Percentiles rank a stretch among this genome's conserved stretches.
Conservation (phyloP, 2,329 filamentous ascomycete genomes). For the Dothideomycetidae sp. region DNA sequence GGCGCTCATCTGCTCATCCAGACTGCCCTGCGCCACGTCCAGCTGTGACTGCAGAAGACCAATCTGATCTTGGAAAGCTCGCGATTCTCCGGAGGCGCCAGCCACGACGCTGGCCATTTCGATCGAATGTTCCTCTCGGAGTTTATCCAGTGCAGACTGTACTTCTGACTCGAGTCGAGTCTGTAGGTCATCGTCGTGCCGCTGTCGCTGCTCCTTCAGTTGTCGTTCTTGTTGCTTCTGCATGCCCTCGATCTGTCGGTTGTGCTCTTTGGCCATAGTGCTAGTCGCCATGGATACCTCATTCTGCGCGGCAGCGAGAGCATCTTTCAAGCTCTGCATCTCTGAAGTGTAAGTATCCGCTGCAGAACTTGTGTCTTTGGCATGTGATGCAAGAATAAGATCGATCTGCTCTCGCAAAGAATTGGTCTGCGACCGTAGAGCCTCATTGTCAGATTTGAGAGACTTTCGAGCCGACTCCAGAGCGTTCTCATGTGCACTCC, state of each 20-base stretch:
- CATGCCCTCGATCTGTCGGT: slow-evolving; percentile 1
- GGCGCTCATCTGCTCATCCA: background rate
- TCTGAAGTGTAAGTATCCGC: background rate
- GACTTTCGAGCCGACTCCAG: slow-evolving; percentile 1
- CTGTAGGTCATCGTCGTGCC: background rate
- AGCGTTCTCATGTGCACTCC: background rate
- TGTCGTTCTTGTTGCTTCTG: background rate
- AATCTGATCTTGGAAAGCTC: background rate
- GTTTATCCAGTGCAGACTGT: background rate
- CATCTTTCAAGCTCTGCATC: background rate
- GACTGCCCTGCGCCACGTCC: background rate
- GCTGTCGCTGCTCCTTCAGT: slow-evolving; percentile 2
- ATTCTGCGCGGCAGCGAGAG: slow-evolving; percentile 1
- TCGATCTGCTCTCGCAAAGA: slow-evolving; percentile 7
- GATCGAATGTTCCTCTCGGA: slow-evolving; percentile 1
- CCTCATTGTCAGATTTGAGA: slow-evolving; percentile 5
- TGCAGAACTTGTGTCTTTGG: background rate
- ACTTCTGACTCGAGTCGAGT: background rate
- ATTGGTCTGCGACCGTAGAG: slow-evolving; percentile 5
- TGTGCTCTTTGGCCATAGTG: background rate
- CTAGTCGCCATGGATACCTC: background rate
- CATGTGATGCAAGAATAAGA: slow-evolving; percentile 6
- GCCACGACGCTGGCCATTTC: slow-evolving; percentile 4
- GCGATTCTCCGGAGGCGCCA: background rate
- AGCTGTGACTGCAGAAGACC: background rate